Evolutionary conservation across 1,284 basidiomycete genomes (phyloP), one percentile per base, ranked within the genome.

Genomic region (Papiliotrema fonsecae): DNA sequence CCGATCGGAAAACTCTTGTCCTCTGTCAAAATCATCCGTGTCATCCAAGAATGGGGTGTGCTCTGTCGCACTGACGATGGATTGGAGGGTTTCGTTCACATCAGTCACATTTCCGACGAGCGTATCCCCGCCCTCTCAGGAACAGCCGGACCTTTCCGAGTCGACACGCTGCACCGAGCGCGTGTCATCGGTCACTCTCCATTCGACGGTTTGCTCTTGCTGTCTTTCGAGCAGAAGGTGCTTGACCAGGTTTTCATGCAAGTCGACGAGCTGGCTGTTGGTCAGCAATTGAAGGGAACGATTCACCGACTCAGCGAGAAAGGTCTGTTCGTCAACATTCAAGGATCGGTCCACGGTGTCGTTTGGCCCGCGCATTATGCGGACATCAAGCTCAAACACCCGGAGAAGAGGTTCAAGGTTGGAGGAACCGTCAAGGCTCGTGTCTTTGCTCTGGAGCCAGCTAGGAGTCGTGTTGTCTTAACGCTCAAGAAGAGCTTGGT

Each of bases 361-460:
- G 81, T 97, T 26, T 97, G 90, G 85, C 92, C 94, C 0, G 80
- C 84, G 57, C 96, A 99, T 73, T 98, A 90, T 71, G 89, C 96
- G 27, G 93, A 97, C 68, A 92, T 98, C 62, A 74, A 77, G 30
- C 79, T 98, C 58, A 96, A 92, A 66, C 87, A 96, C 64, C 92
- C 92, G 22, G 83, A 89, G 57, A 91, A 87, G 75, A 83, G 87
- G 56, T 99, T 96, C 78, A 94, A 90, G 69, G 77, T 81, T 14
- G 93, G 91, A 26, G 78, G 81, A 4, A 81, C 72, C 42, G 86
- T 98, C 72, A 97, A 89, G 74, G 93, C 90, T 57, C 54, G 67
- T 31, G 84, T 97, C n/a, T 82, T 96, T 27, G 80, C 83, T 9
- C 84, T 94, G 41, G 88, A 98, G 67, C 77, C 84, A 0, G 83